A percentile compares a stretch with the other conserved stretches of the same genome.
phyloP scores from a whole-genome alignment of 2,329 filamentous ascomycete species.

The Botrytis hyacinthi region DNA sequence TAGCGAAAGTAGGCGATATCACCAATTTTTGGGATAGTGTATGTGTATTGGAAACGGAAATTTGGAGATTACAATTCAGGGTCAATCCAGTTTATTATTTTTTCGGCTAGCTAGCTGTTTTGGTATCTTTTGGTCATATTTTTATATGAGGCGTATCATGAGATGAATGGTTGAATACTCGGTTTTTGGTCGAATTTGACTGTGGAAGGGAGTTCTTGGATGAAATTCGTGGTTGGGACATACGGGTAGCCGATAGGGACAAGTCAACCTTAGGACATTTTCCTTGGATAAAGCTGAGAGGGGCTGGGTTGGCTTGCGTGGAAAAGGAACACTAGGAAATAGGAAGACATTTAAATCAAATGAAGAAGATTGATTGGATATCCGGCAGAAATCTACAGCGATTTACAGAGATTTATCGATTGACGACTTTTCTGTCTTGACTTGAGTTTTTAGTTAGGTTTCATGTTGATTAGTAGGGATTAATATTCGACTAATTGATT shows the following conservation, averaged over 20 bases:
- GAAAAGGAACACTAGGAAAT: slow-evolving; percentile 10
- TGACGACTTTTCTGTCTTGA: not conserved
- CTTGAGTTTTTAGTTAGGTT: not conserved
- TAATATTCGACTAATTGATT: not conserved
- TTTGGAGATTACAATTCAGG: slow-evolving; percentile 12
- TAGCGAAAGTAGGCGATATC: slow-evolving; percentile 18
- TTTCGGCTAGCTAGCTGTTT: slow-evolving; percentile 11
- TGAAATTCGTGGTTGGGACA: slow-evolving; percentile 19
- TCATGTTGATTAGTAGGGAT: not conserved
- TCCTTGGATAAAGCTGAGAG: not conserved
- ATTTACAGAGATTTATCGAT: not conserved
- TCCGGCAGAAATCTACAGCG: not conserved
- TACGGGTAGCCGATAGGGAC: slow-evolving; percentile 13
- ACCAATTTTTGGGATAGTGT: slow-evolving; percentile 15
- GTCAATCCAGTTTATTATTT: slow-evolving; percentile 11
- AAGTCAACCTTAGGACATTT: not conserved
- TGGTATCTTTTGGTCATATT: slow-evolving; percentile 15
- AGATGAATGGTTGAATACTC: slow-evolving; percentile 19
- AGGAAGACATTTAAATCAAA: slow-evolving; percentile 5
- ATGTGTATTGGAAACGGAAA: slow-evolving; percentile 21
- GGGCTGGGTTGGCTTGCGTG: slow-evolving; percentile 12
- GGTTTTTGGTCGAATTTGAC: slow-evolving; percentile 11
- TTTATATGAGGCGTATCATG: slow-evolving; percentile 17
- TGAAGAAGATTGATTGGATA: slow-evolving; percentile 14
- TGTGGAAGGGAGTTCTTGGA: slow-evolving; percentile 21